phyloP scores from a whole-genome alignment of 2,329 filamentous ascomycete genomes.

The Drechmeria coniospora region DNA sequence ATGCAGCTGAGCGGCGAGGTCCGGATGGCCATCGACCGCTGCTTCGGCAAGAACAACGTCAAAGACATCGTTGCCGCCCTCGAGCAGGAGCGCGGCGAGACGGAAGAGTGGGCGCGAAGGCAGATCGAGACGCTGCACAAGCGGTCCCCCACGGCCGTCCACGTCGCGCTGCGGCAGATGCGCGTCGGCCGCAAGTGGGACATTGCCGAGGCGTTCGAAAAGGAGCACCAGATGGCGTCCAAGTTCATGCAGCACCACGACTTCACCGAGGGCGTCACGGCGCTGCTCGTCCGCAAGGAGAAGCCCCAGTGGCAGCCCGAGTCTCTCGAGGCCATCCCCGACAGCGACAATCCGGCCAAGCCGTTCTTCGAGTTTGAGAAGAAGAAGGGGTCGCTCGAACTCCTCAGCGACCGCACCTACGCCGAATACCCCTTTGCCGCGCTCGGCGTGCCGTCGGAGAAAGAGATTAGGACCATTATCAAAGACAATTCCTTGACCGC shows the following conservation, averaged over 20 bases:
- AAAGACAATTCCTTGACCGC: conserved; percentile 22
- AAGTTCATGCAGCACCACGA: conserved; percentile 86
- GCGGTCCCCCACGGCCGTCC: conserved; percentile 74
- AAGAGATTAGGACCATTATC: conserved; percentile 35
- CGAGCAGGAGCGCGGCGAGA: conserved; percentile 31
- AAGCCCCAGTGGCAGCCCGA: conserved; percentile 64
- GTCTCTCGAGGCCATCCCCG: conserved; percentile 50
- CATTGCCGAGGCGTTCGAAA: conserved; percentile 71
- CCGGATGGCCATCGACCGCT: conserved; percentile 71
- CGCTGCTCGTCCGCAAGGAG: conserved; percentile 57
- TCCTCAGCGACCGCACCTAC: conserved; percentile 52
- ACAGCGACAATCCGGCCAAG: conserved; percentile 37
- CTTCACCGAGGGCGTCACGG: conserved; percentile 82
- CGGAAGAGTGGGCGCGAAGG: conserved; percentile 60
- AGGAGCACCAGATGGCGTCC: conserved; percentile 69
- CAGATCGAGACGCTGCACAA: conserved; percentile 60
- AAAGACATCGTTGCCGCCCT: conserved; percentile 57
- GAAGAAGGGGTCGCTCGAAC: conserved; percentile 28
- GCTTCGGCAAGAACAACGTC: conserved; percentile 54
- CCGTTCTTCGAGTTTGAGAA: conserved; percentile 50
- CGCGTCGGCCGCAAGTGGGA: conserved; percentile 59
- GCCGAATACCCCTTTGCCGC: conserved; percentile 52
- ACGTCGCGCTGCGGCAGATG: conserved; percentile 75
- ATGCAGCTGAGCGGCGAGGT: conserved; percentile 53
- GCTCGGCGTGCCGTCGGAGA: conserved; percentile 64